These are phyloP conservation scores for Emergomyces orientalis DNA, from an alignment of 2,329 filamentous ascomycete species.

Conservation along the genomic window DNA sequence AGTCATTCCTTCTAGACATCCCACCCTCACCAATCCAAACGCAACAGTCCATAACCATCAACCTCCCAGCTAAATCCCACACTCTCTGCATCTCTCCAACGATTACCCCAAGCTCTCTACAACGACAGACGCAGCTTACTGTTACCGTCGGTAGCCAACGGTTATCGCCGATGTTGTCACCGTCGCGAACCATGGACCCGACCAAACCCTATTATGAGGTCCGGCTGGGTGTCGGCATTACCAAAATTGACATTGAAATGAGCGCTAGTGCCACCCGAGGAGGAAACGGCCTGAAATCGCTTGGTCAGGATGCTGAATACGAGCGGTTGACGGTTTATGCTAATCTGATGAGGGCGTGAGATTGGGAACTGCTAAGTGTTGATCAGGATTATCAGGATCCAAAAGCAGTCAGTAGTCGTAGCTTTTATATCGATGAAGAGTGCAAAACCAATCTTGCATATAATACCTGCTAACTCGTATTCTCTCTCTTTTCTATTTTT, in stretches of 20 bases:
- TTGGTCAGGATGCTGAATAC: slow-evolving; percentile 17
- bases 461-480: neutral
- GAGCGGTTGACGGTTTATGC: slow-evolving; percentile 71
- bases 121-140: slow-evolving; percentile 67
- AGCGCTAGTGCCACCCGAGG: slow-evolving; percentile 56
- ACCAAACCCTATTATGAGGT: slow-evolving; percentile 66
- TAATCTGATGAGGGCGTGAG: slow-evolving; percentile 51
- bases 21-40: slow-evolving; percentile 56
- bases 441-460: neutral
- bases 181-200: slow-evolving; percentile 41
- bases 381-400: no score
- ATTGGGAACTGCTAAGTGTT: slow-evolving; percentile 4
- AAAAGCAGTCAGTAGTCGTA: neutral
- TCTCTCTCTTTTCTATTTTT: neutral
- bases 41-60: slow-evolving; percentile 64
- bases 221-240: slow-evolving; percentile 61
- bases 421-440: neutral
- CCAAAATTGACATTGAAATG: slow-evolving; percentile 68
- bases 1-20: slow-evolving; percentile 55
- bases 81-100: slow-evolving; percentile 62
- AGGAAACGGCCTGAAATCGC: neutral
- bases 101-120: slow-evolving; percentile 53
- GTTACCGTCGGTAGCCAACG: slow-evolving; percentile 58
- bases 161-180: slow-evolving; percentile 52
- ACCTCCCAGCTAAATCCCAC: slow-evolving; percentile 56